phyloP scores from a whole-genome alignment of 768 basidiomycete species.

The Mycena galericulata region DNA sequence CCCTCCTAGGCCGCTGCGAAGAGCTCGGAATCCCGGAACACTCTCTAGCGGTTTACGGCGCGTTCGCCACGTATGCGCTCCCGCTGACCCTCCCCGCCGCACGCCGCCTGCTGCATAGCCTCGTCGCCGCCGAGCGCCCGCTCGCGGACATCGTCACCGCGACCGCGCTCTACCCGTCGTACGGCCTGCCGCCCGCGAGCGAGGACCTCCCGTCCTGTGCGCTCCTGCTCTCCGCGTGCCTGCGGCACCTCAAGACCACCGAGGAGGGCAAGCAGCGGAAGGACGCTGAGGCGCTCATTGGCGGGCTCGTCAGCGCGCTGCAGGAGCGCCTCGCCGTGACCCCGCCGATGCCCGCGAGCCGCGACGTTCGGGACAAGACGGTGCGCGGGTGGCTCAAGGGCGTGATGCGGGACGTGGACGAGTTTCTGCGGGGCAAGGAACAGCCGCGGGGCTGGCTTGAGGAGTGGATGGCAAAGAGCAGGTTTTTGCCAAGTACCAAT shows the following conservation, averaged over 20 bases:
- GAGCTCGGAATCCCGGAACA: slow-evolving; percentile 31
- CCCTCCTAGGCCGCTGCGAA: slow-evolving; percentile 20
- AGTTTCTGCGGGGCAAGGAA: slow-evolving; percentile 14
- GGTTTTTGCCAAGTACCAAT: slow-evolving; percentile 19
- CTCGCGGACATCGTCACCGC: slow-evolving; percentile 24
- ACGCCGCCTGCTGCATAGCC: slow-evolving; percentile 27
- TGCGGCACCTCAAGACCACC: slow-evolving; percentile 15
- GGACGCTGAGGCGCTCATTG: slow-evolving; percentile 1
- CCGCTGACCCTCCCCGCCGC: slow-evolving; percentile 32
- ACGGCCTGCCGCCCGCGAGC: slow-evolving; percentile 19
- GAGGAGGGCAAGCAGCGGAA: neutral
- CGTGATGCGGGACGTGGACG: slow-evolving; percentile 21
- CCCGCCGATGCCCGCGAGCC: slow-evolving; percentile 27
- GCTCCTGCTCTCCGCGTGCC: slow-evolving; percentile 27
- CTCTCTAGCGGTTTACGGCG: slow-evolving; percentile 29
- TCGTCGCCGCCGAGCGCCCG: slow-evolving; percentile 20
- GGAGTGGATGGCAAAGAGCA: slow-evolving; percentile 30
- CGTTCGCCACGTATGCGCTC: slow-evolving; percentile 22
- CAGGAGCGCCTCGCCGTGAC: slow-evolving; percentile 1
- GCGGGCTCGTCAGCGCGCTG: slow-evolving; percentile 13
- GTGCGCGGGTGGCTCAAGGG: slow-evolving; percentile 27
- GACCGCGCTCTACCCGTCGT: slow-evolving; percentile 22
- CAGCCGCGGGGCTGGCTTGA: slow-evolving; percentile 24
- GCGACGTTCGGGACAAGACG: slow-evolving; percentile 31
- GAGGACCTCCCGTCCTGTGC: slow-evolving; percentile 29